A percentile compares a stretch with the other conserved stretches of the same genome.
Evolutionary conservation across 1,284 basidiomycete species (phyloP).

Genomic region (Sporisorium scitamineum): DNA sequence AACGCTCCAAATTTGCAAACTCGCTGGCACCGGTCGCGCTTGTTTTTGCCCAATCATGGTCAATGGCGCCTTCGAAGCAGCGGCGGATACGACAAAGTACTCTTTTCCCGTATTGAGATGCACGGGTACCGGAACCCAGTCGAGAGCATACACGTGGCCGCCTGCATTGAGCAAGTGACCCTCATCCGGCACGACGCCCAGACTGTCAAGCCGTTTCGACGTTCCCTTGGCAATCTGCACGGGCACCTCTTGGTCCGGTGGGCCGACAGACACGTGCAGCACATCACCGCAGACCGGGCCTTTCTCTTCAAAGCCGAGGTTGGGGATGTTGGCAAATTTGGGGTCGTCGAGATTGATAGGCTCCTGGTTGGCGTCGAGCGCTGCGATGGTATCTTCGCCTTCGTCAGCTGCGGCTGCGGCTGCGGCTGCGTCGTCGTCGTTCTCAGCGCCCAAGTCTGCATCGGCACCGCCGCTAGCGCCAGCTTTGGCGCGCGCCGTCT

Average conservation of each 20-base stretch:
- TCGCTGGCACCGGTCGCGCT: slow-evolving; percentile 8
- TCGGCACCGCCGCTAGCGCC: slow-evolving; percentile 7
- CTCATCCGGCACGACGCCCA: slow-evolving; percentile 37
- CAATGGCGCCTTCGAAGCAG: slow-evolving; percentile 12
- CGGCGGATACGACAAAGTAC: slow-evolving; percentile 42
- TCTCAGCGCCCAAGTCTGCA: slow-evolving; percentile 15
- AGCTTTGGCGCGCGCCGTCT: neutral
- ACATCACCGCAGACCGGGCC: slow-evolving; percentile 19
- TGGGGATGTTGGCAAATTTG: slow-evolving; percentile 31
- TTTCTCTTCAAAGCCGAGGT: slow-evolving; percentile 40
- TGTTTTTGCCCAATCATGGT: slow-evolving; percentile 35
- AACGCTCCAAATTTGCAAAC: slow-evolving; percentile 55
- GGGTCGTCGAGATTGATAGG: slow-evolving; percentile 28
- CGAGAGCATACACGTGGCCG: slow-evolving; percentile 52
- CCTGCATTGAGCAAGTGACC: slow-evolving; percentile 49
- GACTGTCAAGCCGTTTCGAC: slow-evolving; percentile 18
- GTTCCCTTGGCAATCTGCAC: slow-evolving; percentile 26
- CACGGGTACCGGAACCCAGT: slow-evolving; percentile 48
- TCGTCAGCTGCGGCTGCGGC: slow-evolving; percentile 11
- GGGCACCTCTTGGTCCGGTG: slow-evolving; percentile 20
- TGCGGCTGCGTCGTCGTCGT: slow-evolving; percentile 17
- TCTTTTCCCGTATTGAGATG: slow-evolving; percentile 48
- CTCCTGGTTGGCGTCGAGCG: slow-evolving; percentile 29
- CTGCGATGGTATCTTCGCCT: slow-evolving; percentile 16
- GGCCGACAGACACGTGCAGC: slow-evolving; percentile 30